A percentile compares a stretch with the other conserved stretches of the same genome.
These are phyloP conservation scores for Irpex rosettiformis DNA, from an alignment of 1,284 basidiomycete species.

Conservation along the genomic window DNA sequence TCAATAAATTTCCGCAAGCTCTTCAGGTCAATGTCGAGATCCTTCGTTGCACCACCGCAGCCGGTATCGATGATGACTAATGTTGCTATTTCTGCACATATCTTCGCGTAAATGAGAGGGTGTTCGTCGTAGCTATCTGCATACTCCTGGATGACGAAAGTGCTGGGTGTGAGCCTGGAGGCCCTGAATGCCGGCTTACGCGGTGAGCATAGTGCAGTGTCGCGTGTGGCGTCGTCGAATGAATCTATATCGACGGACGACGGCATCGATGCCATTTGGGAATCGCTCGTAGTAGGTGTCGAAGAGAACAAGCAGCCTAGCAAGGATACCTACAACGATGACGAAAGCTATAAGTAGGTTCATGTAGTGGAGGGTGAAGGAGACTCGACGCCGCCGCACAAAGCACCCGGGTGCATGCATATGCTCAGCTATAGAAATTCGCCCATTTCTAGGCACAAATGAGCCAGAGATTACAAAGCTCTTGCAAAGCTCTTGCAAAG, in stretches of 20 bases:
- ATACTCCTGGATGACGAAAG: slow-evolving; percentile 50
- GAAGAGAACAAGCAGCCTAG: not conserved
- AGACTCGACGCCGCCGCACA: not conserved
- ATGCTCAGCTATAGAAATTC: not conserved
- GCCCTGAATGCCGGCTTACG: slow-evolving; percentile 37
- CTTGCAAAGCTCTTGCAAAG: no score
- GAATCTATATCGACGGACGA: not conserved
- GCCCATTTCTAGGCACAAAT: not conserved
- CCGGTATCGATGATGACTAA: slow-evolving; percentile 53
- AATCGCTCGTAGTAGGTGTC: not conserved
- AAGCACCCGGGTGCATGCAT: not conserved
- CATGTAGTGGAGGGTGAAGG: not conserved
- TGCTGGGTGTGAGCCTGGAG: slow-evolving; percentile 39
- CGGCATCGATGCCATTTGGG: not conserved
- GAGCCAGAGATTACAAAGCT: not conserved
- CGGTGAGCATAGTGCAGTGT: not conserved
- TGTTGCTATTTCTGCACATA: slow-evolving; percentile 35
- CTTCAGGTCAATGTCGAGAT: slow-evolving; percentile 37
- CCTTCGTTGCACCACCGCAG: slow-evolving; percentile 43
- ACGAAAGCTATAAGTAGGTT: not conserved
- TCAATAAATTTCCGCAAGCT: slow-evolving; percentile 49
- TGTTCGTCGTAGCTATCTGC: slow-evolving; percentile 49
- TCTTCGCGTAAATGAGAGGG: slow-evolving; percentile 51
- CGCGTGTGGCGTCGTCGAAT: not conserved
- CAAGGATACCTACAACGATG: not conserved